Base-by-base conservation (phyloP, 2,329 filamentous ascomycete genomes). In the Zasmidium citrigriseum region DNA sequence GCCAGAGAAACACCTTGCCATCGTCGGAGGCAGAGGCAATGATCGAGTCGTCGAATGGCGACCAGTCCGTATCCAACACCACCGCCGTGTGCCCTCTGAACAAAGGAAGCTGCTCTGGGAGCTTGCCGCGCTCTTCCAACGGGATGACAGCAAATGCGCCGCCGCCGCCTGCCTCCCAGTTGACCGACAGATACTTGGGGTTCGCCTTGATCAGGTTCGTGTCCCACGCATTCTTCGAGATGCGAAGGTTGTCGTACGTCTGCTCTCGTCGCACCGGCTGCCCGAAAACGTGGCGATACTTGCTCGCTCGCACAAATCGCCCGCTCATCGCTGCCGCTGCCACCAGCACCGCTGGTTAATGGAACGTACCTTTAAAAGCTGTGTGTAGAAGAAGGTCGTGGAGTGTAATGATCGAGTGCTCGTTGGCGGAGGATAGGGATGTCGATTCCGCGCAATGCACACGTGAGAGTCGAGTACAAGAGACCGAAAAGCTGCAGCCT, bases 161-260 rank as follows among this genome's bases (percentile, higher is more conserved):
- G 71, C 95, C 95, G 63, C 95, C 95, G 74, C 91, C 90, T 41
- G 95, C 84, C 78, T 99, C 93, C 95, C 95, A 99, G 83, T 99
- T 99, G 80, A 99, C 93, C 4, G 95, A 89, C 68, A 99, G 84
- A 76, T 95, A 98, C 77, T 96, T 88, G 51, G 95, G 93, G 77
- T 99, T 99, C 75, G 87, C 95, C 89, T 98, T 98, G 80, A 98
- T 85, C 73, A 99, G 82, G 80, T 99, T 99, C 72, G 93, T 97
- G 77, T 99, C 95, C 95, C 95, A 99, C 56, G 95, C 95, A 87
- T 99, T 99, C 78, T 89, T 91, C 73, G 92, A 97, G 77, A 99
- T 91, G 75, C 91, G 91, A 68, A 99, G 82, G 78, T 98, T 98
- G 78, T 99, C 95, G 80, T 98, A 99, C 83, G 93, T 97, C 84